A percentile compares a stretch with the other conserved stretches of the same genome.
These are phyloP conservation scores for Apiospora sp. DNA, from an alignment of 2,329 filamentous ascomycete species.

Conservation along the genomic window DNA sequence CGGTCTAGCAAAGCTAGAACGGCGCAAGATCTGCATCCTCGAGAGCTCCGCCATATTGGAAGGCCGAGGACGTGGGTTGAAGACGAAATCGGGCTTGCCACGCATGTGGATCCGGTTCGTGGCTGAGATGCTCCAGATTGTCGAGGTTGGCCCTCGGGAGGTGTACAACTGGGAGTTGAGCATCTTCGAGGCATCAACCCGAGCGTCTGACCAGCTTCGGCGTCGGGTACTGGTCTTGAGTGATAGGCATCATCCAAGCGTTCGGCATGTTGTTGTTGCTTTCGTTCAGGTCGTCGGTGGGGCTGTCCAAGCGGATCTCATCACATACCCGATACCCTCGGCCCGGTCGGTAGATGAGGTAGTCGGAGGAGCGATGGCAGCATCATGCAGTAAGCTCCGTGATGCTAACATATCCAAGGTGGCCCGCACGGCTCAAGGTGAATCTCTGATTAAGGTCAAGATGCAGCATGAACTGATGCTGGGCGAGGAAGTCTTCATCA, in stretches of 20 bases:
- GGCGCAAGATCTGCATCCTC: background rate
- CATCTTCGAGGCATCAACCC: background rate
- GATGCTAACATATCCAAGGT: background rate
- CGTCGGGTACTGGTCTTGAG: background rate
- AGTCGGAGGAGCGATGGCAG: background rate
- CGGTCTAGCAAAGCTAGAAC: background rate
- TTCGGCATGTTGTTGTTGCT: background rate
- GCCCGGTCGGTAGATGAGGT: background rate
- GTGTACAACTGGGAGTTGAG: constrained; percentile 11
- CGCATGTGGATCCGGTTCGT: background rate
- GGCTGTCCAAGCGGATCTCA: background rate
- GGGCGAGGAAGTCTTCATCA: constrained; percentile 4
- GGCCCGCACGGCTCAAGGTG: background rate
- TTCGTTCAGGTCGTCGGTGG: background rate
- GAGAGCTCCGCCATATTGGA: background rate
- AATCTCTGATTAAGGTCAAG: background rate
- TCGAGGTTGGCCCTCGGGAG: background rate
- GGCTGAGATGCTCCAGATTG: background rate
- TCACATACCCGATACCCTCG: background rate
- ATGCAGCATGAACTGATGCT: background rate
- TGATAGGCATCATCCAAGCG: background rate
- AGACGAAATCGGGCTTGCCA: background rate
- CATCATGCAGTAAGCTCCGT: background rate
- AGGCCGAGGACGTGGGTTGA: background rate
- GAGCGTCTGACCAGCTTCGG: background rate